Evolutionary conservation across 148 eudicot genomes (phyloP).

Genomic region (Fallopia convolvulus): DNA sequence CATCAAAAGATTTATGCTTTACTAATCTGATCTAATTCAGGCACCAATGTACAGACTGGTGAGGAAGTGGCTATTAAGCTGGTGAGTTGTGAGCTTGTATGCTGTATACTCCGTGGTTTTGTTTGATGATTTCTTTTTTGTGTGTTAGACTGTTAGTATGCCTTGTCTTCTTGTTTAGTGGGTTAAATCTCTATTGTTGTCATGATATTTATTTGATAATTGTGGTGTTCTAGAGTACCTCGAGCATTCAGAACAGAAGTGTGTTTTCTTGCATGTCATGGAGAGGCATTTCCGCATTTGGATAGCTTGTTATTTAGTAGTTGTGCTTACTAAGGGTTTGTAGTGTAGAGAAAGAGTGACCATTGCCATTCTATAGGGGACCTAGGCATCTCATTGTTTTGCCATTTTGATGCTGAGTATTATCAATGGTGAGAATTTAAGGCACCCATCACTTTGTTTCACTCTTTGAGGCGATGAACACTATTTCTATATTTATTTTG

Average conservation of each 20-base stretch:
- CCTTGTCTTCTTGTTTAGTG: background rate
- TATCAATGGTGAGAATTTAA: too few species aligned
- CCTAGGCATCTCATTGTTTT: background rate
- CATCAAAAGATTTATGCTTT: background rate
- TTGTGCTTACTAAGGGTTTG: background rate
- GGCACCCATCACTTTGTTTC: too few species aligned
- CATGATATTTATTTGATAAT: background rate
- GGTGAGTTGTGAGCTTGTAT: slow-evolving; percentile 1
- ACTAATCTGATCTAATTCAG: background rate
- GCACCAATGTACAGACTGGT: slow-evolving; percentile 5
- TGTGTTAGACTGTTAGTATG: background rate
- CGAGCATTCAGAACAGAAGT: background rate
- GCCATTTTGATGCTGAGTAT: background rate
- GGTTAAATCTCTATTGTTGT: background rate
- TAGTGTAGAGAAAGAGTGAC: background rate
- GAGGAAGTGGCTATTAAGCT: slow-evolving; percentile 10
- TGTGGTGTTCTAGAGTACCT: background rate
- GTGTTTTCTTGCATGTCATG: background rate
- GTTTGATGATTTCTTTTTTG: background rate
- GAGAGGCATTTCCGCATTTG: background rate
- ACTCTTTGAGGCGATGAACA: too few species aligned
- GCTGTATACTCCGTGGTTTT: background rate
- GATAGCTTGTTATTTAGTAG: background rate
- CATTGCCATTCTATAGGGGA: background rate
- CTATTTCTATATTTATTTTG: too few species aligned